Evolutionary conservation across 768 basidiomycete genomes (phyloP), one percentile per base, ranked within the genome.

Genomic region (Rickenella mellea): DNA sequence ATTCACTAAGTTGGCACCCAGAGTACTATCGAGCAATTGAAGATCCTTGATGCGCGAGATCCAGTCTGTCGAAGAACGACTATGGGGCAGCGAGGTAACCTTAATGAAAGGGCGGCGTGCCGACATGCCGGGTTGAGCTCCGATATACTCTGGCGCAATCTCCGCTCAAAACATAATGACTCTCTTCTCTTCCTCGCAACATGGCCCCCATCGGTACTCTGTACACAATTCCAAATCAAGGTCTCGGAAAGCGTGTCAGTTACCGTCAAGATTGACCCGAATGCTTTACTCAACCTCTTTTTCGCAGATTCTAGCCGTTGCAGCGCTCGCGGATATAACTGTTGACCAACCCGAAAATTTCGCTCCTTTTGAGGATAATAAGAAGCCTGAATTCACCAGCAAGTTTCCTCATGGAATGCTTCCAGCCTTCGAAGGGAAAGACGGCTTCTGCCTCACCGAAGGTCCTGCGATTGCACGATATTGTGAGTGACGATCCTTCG

Each of bases 331-430:
- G 29, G 80, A 76, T 27, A 53, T 85, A 47, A 68, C 74, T 37
- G 48, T 86, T 43, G 72, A 77, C 44, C 45, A 69, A 40, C 71
- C 75, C 14, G 62, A 64, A 15, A 54, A 50, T 43, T 85, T 83
- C 59, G 68, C 66, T 42, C 79, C 82, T 58, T 64, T 60, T 45
- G 70, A 78, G 51, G 73, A 75, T 56, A 87, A 87, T 70, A 75
- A 74, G 57, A 76, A 74, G 55, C 71, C 81, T 0, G 81, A 78
- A 25, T 88, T 79, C 61, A 57, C 76, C 36, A 57, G 65, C 46
- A 90, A 91, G 63, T 92, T 88, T 63, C 77, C 83, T 38, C 71
- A 71, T 44, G 83, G 85, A 43, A 89, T 89, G 69, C 75, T 94
- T 51, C 94, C 96, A 21, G 81, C 83, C 27, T 73, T 83, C 41